Evolutionary conservation across 2,329 filamentous ascomycete genomes (phyloP).

Genomic region (Nannizzia gypsea): DNA sequence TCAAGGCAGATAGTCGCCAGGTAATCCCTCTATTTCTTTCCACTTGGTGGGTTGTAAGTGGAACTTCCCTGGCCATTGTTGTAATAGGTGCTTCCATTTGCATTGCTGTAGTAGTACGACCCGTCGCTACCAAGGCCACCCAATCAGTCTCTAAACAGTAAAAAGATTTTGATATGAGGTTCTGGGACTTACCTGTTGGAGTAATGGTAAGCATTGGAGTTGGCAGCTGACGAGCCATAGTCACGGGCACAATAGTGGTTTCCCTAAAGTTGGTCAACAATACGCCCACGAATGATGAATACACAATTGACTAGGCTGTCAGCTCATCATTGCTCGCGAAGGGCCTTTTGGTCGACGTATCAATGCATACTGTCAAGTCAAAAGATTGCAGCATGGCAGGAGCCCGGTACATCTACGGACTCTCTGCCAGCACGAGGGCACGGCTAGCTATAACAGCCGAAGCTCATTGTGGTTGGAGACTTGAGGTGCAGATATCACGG

Average conservation of each 20-base stretch:
- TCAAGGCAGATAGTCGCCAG: too few relatives aligned
- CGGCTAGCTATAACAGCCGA: neutral
- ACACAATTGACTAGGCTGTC: neutral
- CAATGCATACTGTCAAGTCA: neutral
- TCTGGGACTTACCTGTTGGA: constrained; percentile 50
- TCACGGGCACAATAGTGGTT: constrained; percentile 57
- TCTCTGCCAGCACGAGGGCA: neutral
- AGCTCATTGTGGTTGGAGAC: neutral
- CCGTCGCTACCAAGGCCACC: constrained; percentile 37
- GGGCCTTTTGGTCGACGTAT: neutral
- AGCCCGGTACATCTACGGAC: neutral
- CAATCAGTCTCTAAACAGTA: neutral
- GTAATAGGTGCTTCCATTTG: constrained; percentile 57
- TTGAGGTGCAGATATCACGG: neutral
- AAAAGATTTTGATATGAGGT: too few relatives aligned
- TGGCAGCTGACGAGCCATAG: constrained; percentile 46
- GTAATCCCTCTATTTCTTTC: constrained; percentile 16
- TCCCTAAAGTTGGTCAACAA: constrained; percentile 36
- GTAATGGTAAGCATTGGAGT: constrained; percentile 50
- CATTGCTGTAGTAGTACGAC: constrained; percentile 63
- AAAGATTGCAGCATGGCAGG: neutral
- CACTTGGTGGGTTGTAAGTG: constrained; percentile 49
- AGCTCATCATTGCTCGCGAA: neutral
- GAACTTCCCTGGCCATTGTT: constrained; percentile 48
- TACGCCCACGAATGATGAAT: neutral